Evolutionary conservation across 2,329 filamentous ascomycete genomes (phyloP), one percentile per base, ranked within the genome.

Genomic region (Botrytis elliptica): DNA sequence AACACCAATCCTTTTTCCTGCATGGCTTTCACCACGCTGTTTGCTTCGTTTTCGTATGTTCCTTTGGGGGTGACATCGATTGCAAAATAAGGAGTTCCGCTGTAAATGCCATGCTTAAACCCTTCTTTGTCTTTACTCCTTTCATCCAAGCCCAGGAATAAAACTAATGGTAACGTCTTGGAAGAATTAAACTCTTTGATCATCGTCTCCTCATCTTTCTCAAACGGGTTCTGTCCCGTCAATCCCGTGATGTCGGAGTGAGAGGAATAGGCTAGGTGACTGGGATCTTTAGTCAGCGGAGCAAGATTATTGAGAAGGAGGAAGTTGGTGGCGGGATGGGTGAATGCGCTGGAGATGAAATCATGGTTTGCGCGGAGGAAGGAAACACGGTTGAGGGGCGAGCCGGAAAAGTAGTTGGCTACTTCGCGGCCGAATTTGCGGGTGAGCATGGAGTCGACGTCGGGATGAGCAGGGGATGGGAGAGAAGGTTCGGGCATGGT

Each of bases 91-190:
- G 96, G 95, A 67, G 88, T 87, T 4, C 95, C 96, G 49, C 86
- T 88, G 81, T 97, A 97, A 66, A 89, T 89, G 74, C 89, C 90
- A 78, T 80, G 78, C 74, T 85, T 80, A 70, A 92, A 88, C 2
- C 84, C 87, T 29, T 82, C 79, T 60, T 81, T 84, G 40, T 82
- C 79, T 63, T 82, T 84, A 40, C 82, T 82, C 66, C 82, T 83
- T 81, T 97, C 94, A 77, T 97, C 90, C 66, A 98, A 83, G 0
- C 95, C 95, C 42, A 98, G 84, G 81, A 98, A 98, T 70, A 98
- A 86, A 70, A 98, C 85, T 75, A 93, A 87, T 4, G 94, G 91
- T 33, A 85, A 83, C 25, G 89, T 89, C 71, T 88, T 84, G 7
- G 86, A 84, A 44, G 93, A 97, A 83, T 97, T 91, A 82, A 91